phyloP scores from a whole-genome alignment of 805 yeast genomes.

The Priceomyces castillae region DNA sequence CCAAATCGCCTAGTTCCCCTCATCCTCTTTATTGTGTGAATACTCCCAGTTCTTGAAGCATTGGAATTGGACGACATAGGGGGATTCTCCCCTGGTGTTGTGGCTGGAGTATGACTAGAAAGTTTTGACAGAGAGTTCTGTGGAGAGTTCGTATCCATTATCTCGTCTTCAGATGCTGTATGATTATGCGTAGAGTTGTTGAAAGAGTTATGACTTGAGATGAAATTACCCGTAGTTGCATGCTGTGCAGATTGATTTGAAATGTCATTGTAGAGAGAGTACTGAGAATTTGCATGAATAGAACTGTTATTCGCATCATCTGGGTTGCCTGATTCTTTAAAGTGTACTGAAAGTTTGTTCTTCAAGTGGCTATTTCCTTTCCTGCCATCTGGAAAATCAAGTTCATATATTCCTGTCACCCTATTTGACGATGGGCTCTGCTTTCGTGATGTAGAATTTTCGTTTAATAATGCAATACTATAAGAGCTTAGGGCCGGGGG shows the following conservation, averaged over 20 bases:
- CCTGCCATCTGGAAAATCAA: slow-evolving; percentile 28
- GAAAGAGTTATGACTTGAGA: slow-evolving; percentile 12
- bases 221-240: not conserved
- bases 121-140: slow-evolving; percentile 11
- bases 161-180: slow-evolving; percentile 12
- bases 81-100: slow-evolving; percentile 11
- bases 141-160: slow-evolving; percentile 13
- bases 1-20: slow-evolving; percentile 39
- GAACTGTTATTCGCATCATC: not conserved
- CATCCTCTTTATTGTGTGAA: slow-evolving; percentile 24
- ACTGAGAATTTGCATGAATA: not conserved
- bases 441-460: slow-evolving; percentile 14
- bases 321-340: slow-evolving; percentile 14
- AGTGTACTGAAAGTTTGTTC: slow-evolving; percentile 34
- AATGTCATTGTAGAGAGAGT: slow-evolving; percentile 2
- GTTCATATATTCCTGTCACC: slow-evolving; percentile 30
- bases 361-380: slow-evolving; percentile 18
- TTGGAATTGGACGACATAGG: slow-evolving; percentile 4
- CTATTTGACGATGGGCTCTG: slow-evolving; percentile 8
- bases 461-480: slow-evolving; percentile 51
- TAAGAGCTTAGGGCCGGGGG: slow-evolving; percentile 63
- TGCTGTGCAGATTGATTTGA: slow-evolving; percentile 5
- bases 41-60: slow-evolving; percentile 6
- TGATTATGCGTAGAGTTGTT: slow-evolving; percentile 11
- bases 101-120: slow-evolving; percentile 12